Percentiles rank a stretch among this genome's conserved stretches.
These are phyloP conservation scores for Carex kokanica DNA, from an alignment of 176 grass and related monocot genomes.

Conservation along the genomic window DNA sequence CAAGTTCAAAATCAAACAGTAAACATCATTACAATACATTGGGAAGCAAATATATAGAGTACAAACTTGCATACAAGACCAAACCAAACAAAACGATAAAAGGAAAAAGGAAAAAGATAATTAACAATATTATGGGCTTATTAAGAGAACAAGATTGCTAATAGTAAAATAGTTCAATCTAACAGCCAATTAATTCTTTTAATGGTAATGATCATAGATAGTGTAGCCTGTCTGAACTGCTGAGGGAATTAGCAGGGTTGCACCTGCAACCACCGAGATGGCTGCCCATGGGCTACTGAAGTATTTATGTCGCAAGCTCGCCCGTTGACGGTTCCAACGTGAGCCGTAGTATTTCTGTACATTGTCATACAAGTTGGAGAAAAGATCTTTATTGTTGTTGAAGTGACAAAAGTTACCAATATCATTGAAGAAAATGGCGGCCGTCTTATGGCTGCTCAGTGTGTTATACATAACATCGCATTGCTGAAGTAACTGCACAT, in stretches of 20 bases:
- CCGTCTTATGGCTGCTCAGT: background rate
- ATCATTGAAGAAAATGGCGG: conserved; percentile 19
- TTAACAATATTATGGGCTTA: no score
- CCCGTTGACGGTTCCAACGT: background rate
- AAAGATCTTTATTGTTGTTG: background rate
- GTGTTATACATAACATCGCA: background rate
- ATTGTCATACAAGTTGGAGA: background rate
- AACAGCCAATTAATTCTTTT: no score
- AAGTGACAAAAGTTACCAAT: background rate
- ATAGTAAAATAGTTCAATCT: no score
- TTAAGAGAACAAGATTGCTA: no score
- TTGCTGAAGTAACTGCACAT: conserved; percentile 17
- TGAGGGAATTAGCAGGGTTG: background rate
- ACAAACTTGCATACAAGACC: no score
- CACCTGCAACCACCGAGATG: background rate
- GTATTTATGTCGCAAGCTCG: conserved; percentile 7
- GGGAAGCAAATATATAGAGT: no score
- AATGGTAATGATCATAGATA: background rate
- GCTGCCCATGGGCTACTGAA: background rate
- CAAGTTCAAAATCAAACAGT: no score
- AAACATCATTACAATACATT: no score
- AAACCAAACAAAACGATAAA: no score
- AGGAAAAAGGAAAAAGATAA: no score
- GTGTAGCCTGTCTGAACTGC: background rate
- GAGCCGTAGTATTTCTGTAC: background rate